Evolutionary conservation across 2,329 filamentous ascomycete species (phyloP).

Genomic region (Ophiosphaerella korrae): DNA sequence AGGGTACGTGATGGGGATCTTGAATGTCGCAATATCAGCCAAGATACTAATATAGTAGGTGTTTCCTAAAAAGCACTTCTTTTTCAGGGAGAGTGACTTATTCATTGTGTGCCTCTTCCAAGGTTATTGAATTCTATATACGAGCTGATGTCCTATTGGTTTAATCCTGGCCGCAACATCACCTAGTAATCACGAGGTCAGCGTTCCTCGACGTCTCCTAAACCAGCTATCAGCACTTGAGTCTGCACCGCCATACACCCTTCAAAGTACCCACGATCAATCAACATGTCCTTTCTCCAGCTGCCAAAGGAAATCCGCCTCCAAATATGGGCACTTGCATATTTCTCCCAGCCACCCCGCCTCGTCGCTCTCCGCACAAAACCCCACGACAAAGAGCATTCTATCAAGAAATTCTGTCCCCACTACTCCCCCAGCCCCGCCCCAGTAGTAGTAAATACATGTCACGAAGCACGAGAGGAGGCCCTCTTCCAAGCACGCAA

Average conservation of each 20-base stretch:
- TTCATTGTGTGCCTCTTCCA: too few relatives aligned
- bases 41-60: too few relatives aligned
- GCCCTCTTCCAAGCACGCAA: conserved; percentile 22
- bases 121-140: neutral
- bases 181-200: neutral
- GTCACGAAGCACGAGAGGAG: conserved; percentile 26
- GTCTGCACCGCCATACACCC: neutral
- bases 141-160: neutral
- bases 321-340: conserved; percentile 26
- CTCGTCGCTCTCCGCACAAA: conserved; percentile 22
- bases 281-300: conserved; percentile 20
- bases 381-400: conserved; percentile 18
- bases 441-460: conserved; percentile 21
- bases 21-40: too few relatives aligned
- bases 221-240: neutral
- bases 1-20: too few relatives aligned
- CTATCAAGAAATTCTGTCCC: conserved; percentile 17
- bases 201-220: neutral
- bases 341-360: conserved; percentile 24
- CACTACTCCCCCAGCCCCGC: conserved; percentile 25
- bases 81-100: too few relatives aligned
- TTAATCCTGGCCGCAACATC: neutral
- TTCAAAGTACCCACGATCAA: neutral
- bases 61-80: too few relatives aligned
- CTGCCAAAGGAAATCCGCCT: conserved; percentile 32